Conservation (phyloP, 140 eudicot species). For the Stevia rebaudiana region DNA sequence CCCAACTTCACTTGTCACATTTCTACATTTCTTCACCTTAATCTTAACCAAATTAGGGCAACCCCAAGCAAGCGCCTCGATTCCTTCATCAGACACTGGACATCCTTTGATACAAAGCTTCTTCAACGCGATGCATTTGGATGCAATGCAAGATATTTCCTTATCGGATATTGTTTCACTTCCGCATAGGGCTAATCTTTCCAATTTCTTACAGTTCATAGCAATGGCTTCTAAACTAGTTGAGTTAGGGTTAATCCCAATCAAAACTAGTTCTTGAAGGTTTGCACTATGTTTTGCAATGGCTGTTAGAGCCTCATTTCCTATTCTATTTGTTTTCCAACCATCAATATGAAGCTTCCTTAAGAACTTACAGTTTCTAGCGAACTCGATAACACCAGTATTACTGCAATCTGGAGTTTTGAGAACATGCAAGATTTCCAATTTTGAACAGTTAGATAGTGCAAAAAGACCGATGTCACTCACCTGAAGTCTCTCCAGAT, state of each 20-base stretch:
- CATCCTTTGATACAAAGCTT: conserved; percentile 73
- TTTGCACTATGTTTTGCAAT: conserved; percentile 50
- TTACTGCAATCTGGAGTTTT: conserved; percentile 63
- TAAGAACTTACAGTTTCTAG: conserved; percentile 55
- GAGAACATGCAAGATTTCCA: conserved; percentile 60
- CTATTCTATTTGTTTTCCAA: conserved; percentile 72
- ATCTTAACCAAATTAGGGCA: conserved; percentile 82
- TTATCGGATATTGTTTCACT: conserved; percentile 65
- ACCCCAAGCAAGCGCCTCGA: conserved; percentile 65
- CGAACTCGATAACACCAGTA: conserved; percentile 43
- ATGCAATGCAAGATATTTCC: conserved; percentile 57
- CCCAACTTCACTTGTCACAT: conserved; percentile 48
- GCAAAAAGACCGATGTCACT: conserved; percentile 62
- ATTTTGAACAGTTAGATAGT: conserved; percentile 39
- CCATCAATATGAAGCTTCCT: conserved; percentile 81
- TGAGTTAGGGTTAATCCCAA: conserved; percentile 54
- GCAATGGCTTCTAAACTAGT: conserved; percentile 53
- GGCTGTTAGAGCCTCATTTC: conserved; percentile 51
- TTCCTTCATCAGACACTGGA: conserved; percentile 54
- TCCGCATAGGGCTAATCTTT: conserved; percentile 62
- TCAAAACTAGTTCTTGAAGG: conserved; percentile 57
- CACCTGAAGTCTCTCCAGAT: conserved; percentile 72
- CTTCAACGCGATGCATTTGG: conserved; percentile 58
- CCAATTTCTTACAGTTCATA: conserved; percentile 48
- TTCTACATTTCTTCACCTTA: conserved; percentile 78